Conservation (phyloP, 2,329 filamentous ascomycete genomes). For the Pseudodiploospora longispora region DNA sequence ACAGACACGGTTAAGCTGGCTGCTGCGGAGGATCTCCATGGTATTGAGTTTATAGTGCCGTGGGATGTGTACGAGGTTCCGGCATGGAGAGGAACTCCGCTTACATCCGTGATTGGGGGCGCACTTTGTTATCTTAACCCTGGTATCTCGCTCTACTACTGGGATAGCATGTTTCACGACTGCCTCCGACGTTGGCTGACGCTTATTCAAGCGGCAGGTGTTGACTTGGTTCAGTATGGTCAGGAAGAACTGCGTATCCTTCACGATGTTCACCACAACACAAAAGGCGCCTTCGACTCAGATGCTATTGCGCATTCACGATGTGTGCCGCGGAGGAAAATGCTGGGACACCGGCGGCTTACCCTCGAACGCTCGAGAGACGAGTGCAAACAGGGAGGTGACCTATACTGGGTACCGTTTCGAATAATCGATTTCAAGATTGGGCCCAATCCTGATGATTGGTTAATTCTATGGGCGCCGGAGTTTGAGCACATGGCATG, state of each 20-base stretch:
- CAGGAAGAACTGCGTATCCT: slow-evolving; percentile 5
- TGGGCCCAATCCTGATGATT: slow-evolving; percentile 9
- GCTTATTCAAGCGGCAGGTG: slow-evolving; percentile 7
- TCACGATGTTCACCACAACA: neutral
- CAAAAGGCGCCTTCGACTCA: slow-evolving; percentile 12
- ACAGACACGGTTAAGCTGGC: neutral
- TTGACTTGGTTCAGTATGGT: slow-evolving; percentile 18
- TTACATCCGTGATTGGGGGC: slow-evolving; percentile 18
- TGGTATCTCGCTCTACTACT: slow-evolving; percentile 1
- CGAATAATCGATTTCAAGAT: slow-evolving; percentile 12
- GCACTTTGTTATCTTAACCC: slow-evolving; percentile 17
- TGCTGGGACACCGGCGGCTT: neutral
- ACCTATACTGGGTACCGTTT: slow-evolving; percentile 15
- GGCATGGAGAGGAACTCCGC: slow-evolving; percentile 14
- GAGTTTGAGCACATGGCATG: slow-evolving; percentile 19
- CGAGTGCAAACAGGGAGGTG: too few relatives aligned
- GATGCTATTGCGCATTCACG: slow-evolving; percentile 10
- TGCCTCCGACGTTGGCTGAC: slow-evolving; percentile 12
- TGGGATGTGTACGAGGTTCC: slow-evolving; percentile 17
- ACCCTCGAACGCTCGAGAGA: neutral
- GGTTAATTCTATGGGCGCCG: slow-evolving; percentile 15
- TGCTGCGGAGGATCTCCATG: slow-evolving; percentile 2
- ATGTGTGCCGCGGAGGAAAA: neutral
- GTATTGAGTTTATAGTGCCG: slow-evolving; percentile 11
- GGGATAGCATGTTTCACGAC: slow-evolving; percentile 14